A percentile compares a stretch with the other conserved stretches of the same genome.
Conservation (phyloP, 2,329 filamentous ascomycete species). For the Verticillium zaregamsianum region DNA sequence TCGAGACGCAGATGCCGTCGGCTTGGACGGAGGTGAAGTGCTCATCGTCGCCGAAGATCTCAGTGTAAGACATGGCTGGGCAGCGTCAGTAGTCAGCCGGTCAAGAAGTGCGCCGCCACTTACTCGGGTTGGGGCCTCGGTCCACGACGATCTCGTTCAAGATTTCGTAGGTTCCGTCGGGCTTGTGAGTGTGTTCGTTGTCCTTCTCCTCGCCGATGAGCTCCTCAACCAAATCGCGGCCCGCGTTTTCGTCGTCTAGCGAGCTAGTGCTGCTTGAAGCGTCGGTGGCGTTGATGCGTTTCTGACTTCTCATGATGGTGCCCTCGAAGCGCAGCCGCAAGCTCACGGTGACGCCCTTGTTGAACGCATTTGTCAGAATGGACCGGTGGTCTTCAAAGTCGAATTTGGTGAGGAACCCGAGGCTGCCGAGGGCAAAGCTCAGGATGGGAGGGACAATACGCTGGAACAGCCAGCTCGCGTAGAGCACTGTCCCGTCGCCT, state of each 20-base stretch:
- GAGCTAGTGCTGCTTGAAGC: slow-evolving; percentile 23
- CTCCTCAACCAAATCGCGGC: slow-evolving; percentile 79
- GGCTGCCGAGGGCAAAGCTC: slow-evolving; percentile 83
- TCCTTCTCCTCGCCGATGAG: slow-evolving; percentile 82
- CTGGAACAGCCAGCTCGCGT: slow-evolving; percentile 96
- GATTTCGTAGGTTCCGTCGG: slow-evolving; percentile 82
- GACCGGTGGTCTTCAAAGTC: slow-evolving; percentile 73
- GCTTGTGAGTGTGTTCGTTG: slow-evolving; percentile 78
- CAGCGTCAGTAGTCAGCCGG: not conserved
- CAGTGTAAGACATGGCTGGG: slow-evolving; percentile 81
- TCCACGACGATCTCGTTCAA: slow-evolving; percentile 97
- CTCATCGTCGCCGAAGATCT: slow-evolving; percentile 91
- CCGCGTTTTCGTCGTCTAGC: slow-evolving; percentile 32
- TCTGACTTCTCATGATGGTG: slow-evolving; percentile 80
- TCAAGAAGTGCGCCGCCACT: slow-evolving; percentile 26
- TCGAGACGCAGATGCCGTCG: slow-evolving; percentile 90
- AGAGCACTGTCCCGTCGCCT: slow-evolving; percentile 95
- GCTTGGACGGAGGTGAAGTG: slow-evolving; percentile 93
- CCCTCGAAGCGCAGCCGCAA: slow-evolving; percentile 87
- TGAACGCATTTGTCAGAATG: slow-evolving; percentile 69
- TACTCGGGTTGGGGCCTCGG: slow-evolving; percentile 86
- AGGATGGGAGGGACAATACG: slow-evolving; percentile 89
- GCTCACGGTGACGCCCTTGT: slow-evolving; percentile 82
- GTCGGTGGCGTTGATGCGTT: slow-evolving; percentile 22
- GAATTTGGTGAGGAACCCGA: slow-evolving; percentile 96